phyloP scores from a whole-genome alignment of 2,329 filamentous ascomycete genomes.

The Microcera coccophila region DNA sequence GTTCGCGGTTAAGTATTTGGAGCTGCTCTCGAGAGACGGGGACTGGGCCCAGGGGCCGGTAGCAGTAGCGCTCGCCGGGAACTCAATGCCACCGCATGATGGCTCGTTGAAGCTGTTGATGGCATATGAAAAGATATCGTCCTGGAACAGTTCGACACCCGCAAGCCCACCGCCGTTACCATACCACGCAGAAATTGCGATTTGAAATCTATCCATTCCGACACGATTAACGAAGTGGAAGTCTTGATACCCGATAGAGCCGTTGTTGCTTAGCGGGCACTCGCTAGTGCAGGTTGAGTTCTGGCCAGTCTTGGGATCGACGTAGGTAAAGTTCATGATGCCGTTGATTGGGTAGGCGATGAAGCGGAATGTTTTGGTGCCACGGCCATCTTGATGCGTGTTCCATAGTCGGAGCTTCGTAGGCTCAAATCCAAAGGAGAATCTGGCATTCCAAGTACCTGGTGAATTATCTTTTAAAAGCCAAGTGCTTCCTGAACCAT shows the following conservation, averaged over 20 bases:
- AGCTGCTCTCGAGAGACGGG: constrained; percentile 64
- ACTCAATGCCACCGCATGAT: constrained; percentile 61
- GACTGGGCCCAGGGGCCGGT: constrained; percentile 73
- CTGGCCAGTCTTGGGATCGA: constrained; percentile 66
- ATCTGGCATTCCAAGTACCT: constrained; percentile 80
- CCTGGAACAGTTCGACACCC: constrained; percentile 81
- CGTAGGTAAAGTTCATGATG: constrained; percentile 94
- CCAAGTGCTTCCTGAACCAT: constrained; percentile 76
- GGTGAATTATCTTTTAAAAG: constrained; percentile 65
- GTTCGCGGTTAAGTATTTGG: constrained; percentile 71
- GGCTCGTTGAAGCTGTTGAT: constrained; percentile 87
- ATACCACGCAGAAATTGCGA: constrained; percentile 86
- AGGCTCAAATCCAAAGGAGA: constrained; percentile 79
- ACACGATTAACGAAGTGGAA: constrained; percentile 86
- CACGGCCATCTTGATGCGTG: constrained; percentile 75
- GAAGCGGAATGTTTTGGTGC: constrained; percentile 84
- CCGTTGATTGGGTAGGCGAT: constrained; percentile 81
- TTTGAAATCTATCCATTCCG: constrained; percentile 80
- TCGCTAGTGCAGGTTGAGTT: constrained; percentile 71
- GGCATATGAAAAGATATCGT: constrained; percentile 82
- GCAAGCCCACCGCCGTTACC: constrained; percentile 79
- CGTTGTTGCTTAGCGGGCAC: constrained; percentile 77
- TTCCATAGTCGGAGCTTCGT: constrained; percentile 87
- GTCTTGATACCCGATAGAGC: constrained; percentile 68
- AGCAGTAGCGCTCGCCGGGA: constrained; percentile 60